phyloP scores from a whole-genome alignment of 2,329 filamentous ascomycete species.

The Karstenula rhodostoma region DNA sequence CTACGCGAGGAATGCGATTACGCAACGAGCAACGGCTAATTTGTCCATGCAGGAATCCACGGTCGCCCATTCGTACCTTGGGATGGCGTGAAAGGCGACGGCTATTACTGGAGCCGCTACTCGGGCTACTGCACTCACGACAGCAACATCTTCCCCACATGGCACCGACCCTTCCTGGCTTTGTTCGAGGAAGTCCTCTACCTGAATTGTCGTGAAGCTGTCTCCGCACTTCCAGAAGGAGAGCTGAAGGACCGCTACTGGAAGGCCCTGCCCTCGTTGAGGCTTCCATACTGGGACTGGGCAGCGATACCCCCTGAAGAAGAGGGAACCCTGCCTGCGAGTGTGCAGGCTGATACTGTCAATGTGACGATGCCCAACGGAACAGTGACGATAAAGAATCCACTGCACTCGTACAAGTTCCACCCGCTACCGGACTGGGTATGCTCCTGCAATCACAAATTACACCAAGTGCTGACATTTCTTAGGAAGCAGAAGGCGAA shows the following conservation, averaged over 20 bases:
- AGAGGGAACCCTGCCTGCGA: slow-evolving; percentile 45
- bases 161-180: slow-evolving; percentile 81
- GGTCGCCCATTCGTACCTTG: slow-evolving; percentile 71
- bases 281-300: slow-evolving; percentile 58
- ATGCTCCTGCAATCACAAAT: background rate
- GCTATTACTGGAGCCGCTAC: slow-evolving; percentile 58
- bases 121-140: slow-evolving; percentile 78
- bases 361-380: slow-evolving; percentile 43
- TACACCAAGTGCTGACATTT: background rate
- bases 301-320: slow-evolving; percentile 47
- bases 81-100: slow-evolving; percentile 58
- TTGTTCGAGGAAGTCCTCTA: slow-evolving; percentile 61
- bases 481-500: slow-evolving; percentile 17
- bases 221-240: slow-evolving; percentile 50
- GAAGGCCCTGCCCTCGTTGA: slow-evolving; percentile 46
- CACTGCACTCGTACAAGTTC: slow-evolving; percentile 53
- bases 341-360: slow-evolving; percentile 45
- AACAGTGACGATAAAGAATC: slow-evolving; percentile 48
- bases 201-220: slow-evolving; percentile 47
- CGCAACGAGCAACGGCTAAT: background rate
- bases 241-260: slow-evolving; percentile 47
- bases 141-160: slow-evolving; percentile 78
- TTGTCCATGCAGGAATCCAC: slow-evolving; percentile 71
- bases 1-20: background rate
- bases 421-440: slow-evolving; percentile 55